Conservation (phyloP, 257 asterid species). For the Solanum neorickii region DNA sequence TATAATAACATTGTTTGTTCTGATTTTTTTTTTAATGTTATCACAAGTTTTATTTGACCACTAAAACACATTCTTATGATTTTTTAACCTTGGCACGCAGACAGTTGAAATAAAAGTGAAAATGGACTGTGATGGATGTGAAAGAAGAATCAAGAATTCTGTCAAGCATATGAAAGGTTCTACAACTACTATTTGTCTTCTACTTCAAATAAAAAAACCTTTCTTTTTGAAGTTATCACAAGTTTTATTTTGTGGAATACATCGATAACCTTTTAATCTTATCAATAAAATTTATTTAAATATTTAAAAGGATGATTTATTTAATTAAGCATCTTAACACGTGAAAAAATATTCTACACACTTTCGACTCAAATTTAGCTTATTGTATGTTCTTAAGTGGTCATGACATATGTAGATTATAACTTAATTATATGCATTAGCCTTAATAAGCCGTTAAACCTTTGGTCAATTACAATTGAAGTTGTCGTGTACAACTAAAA, state of each 20-base stretch:
- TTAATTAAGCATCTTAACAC: background rate
- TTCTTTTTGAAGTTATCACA: background rate
- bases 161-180: conserved; percentile 61
- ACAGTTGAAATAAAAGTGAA: conserved; percentile 84
- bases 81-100: conserved; percentile 15
- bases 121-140: conserved; percentile 94
- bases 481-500: background rate
- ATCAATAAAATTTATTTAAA: background rate
- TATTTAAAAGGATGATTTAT: background rate
- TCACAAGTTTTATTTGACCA: background rate
- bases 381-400: background rate
- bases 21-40: background rate
- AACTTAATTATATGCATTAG: background rate
- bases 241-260: background rate
- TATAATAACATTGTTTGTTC: background rate
- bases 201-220: background rate
- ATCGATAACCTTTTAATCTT: background rate
- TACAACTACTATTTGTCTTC: background rate
- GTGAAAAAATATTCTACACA: background rate
- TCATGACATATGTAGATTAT: background rate
- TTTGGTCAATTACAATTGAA: background rate
- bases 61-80: background rate
- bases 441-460: background rate
- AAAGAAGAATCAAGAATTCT: conserved; percentile 71
- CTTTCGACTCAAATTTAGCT: background rate